Evolutionary conservation across 2,329 filamentous ascomycete genomes (phyloP), one percentile per base, ranked within the genome.

Genomic region (Claviceps sorghi): DNA sequence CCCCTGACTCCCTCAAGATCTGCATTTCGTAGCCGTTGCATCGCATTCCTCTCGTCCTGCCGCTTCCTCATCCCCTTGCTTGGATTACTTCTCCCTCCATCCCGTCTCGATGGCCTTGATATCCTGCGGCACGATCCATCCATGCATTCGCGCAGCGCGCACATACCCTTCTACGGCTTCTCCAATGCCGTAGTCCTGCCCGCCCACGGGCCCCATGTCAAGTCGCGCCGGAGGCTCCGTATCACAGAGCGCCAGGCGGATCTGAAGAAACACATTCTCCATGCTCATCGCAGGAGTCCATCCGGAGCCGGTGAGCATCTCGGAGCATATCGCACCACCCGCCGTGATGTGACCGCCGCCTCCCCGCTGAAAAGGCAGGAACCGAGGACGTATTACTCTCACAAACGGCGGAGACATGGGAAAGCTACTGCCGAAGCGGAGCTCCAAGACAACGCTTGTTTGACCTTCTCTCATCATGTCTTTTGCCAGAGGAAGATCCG

Each of bases 331-430:
- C 1, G 89, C 86, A 1, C 90, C 90, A 26, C 90, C 90, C 1
- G 74, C 70, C 0, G 90, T 95, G 54, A 96, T 83, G 64, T 95
- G 87, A 0, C 89, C 89, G 26, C 90, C 90, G 21, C 89, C 90
- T 4, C 88, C 88, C 4, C 72, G 59, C 29, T 71, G 63, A 61
- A 91, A 91, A 2, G 79, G 74, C 21, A 91, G 65, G 64, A 95
- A 91, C 4, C 84, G 82, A 1, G 90, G 90, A 6, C 84, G 80
- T 51, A 95, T 77, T 17, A 95, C 81, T 7, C 90, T 83, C 30
- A 95, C 79, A 61, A 95, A 95, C 0, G 90, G 90, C 3, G 90
- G 90, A 1, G 79, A 76, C 61, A 85, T 79, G 0, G 90, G 90
- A 57, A 82, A 95, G 48, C 84, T 76, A 15, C 78, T 74, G 2